Conservation (phyloP, 352 stramenopile species). For the Phytopythium ostracodes region DNA sequence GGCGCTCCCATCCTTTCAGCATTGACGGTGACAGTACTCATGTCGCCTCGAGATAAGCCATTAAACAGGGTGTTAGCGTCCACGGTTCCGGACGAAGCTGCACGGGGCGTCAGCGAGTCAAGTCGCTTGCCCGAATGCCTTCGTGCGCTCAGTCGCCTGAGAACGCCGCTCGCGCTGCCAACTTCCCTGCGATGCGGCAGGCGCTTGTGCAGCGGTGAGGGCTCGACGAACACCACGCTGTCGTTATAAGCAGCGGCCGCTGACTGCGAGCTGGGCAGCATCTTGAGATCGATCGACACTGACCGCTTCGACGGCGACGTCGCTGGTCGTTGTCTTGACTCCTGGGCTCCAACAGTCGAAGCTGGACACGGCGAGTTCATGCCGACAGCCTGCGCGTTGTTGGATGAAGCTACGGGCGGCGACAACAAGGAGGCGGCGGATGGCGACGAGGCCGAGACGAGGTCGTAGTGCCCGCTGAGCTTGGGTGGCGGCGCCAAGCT, state of each 20-base stretch:
- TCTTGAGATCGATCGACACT: conserved; percentile 4
- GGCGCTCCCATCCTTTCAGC: neutral
- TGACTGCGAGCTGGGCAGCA: conserved; percentile 17
- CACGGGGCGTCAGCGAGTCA: neutral
- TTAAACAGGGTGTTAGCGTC: neutral
- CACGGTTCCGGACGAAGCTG: neutral
- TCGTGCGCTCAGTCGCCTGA: conserved; percentile 18
- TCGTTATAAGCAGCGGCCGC: conserved; percentile 28
- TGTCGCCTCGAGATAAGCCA: neutral
- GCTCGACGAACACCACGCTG: conserved; percentile 37
- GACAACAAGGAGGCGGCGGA: neutral
- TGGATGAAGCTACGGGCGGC: neutral
- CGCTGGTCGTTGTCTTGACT: neutral
- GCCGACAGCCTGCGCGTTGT: no score
- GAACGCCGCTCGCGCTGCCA: conserved; percentile 24
- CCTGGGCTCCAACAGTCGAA: neutral
- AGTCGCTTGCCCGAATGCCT: conserved; percentile 8
- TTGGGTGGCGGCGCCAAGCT: conserved; percentile 15
- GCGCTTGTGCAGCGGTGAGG: conserved; percentile 38
- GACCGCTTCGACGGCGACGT: neutral
- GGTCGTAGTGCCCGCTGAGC: conserved; percentile 27
- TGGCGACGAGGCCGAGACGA: conserved; percentile 2
- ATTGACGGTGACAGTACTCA: neutral
- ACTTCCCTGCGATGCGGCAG: conserved; percentile 21
- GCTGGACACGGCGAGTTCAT: neutral